Base-by-base conservation (phyloP, 352 stramenopile species). In the Aphanomyces astaci region DNA sequence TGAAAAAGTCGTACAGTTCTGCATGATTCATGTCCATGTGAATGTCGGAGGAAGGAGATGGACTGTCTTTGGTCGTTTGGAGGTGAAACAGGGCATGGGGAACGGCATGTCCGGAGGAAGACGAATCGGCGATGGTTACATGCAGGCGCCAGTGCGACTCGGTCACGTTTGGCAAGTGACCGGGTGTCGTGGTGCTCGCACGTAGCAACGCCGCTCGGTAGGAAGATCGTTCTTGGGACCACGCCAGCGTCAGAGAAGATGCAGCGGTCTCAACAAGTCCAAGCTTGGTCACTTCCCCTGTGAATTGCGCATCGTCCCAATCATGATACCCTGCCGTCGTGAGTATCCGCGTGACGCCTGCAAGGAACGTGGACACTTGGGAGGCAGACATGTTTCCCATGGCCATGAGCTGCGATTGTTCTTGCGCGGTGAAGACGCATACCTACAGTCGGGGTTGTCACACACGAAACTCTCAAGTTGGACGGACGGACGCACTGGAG, bases 1-100 rank as follows among this genome's bases (percentile, higher is more conserved):
- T 51, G 56, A 65, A 31, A 48, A 65, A 65, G 11, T 25, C 15
- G 19, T 49, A 39, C 32, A 65, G 27, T 17, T 65, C 56, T 10
- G 22, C 22, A 30, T 65, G 56, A 36, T 52, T 48, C 56, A 65
- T 65, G n/a, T 65, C 36, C 56, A 65, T 65, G 39, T 65, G 7
- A 19, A 24, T 28, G 11, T 32, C 56, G 11, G 36, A 15, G 7
- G 36, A 43, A 15, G 36, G 15, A 7, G 36, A 43, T 43, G 15
- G 36, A 43, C 15, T 7, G 36, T 7, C 7, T 15, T 43, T 43
- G 7, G 15, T 15, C n/a, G 36, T 25, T 19, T 46, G 33, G 4
- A 65, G 36, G 40, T 65, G 30, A 25, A 65, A 65, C 19, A 65
- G 39, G 4, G 56, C 56, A 15, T 11, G 24, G 19, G 56, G 56